These are phyloP conservation scores for Tulasnella sp. DNA, from an alignment of 768 basidiomycete species.

Conservation along the genomic window DNA sequence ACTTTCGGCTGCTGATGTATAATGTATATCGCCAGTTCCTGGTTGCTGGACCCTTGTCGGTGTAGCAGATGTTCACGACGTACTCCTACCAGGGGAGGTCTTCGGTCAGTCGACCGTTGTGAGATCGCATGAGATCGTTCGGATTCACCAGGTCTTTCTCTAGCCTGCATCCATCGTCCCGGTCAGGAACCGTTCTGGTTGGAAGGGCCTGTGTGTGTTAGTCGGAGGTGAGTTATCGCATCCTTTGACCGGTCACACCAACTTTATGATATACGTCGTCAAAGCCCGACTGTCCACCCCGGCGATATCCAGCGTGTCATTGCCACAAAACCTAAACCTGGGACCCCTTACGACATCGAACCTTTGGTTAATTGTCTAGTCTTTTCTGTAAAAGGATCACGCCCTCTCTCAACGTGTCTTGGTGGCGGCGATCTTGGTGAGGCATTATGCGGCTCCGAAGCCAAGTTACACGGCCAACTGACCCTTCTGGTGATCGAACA, in stretches of 20 bases:
- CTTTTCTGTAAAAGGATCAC: constrained; percentile 40
- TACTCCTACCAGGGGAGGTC: constrained; percentile 44
- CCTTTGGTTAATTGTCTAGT: constrained; percentile 56
- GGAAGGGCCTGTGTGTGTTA: constrained; percentile 49
- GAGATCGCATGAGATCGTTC: neutral
- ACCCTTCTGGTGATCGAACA: neutral
- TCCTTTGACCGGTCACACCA: neutral
- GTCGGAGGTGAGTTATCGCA: constrained; percentile 21
- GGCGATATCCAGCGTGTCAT: constrained; percentile 58
- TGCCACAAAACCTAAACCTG: constrained; percentile 45
- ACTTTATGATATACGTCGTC: neutral
- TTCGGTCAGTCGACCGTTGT: constrained; percentile 40
- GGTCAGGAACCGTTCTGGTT: constrained; percentile 43
- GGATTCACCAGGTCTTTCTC: neutral
- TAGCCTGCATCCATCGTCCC: constrained; percentile 29
- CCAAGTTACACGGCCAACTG: neutral
- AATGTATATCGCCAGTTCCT: constrained; percentile 43
- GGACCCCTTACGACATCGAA: neutral
- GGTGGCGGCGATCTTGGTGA: constrained; percentile 20
- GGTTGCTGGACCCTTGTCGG: constrained; percentile 61
- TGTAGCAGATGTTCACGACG: constrained; percentile 67
- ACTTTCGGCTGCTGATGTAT: neutral
- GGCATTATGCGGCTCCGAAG: neutral
- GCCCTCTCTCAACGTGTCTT: constrained; percentile 16
- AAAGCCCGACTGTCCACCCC: constrained; percentile 64